Evolutionary conservation across 495 filamentous ascomycete species (phyloP).

Genomic region (Tuber melanosporum): DNA sequence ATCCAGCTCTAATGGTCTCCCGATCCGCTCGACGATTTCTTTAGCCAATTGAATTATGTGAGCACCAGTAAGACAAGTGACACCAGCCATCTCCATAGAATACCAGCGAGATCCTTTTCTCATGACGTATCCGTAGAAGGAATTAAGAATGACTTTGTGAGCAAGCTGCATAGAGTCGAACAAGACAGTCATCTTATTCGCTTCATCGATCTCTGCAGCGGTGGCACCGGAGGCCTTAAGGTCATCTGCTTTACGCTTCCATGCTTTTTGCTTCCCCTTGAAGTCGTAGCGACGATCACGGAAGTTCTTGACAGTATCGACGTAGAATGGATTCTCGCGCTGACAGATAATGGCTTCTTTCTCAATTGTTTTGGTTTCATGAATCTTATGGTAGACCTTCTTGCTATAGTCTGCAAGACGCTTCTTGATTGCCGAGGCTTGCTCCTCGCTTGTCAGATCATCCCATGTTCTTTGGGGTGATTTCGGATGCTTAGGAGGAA

Average conservation of each 20-base stretch:
- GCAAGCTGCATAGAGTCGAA: slow-evolving; percentile 95
- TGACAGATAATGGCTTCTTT: slow-evolving; percentile 98
- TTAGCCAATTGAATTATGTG: slow-evolving; percentile 97
- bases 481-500: slow-evolving; percentile 68
- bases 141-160: slow-evolving; percentile 98
- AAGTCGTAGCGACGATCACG: slow-evolving; percentile 95
- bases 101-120: slow-evolving; percentile 98
- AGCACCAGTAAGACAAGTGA: slow-evolving; percentile 93
- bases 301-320: slow-evolving; percentile 91
- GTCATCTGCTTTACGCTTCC: slow-evolving; percentile 90
- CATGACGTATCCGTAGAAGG: slow-evolving; percentile 99
- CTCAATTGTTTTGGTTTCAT: slow-evolving; percentile 86
- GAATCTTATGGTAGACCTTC: slow-evolving; percentile 99
- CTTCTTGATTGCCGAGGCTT: slow-evolving; percentile 74
- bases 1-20: slow-evolving; percentile 91
- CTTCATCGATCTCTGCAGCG: slow-evolving; percentile 73
- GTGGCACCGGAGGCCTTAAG: slow-evolving; percentile 75
- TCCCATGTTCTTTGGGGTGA: slow-evolving; percentile 66
- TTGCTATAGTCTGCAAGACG: slow-evolving; percentile 88
- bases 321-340: slow-evolving; percentile 97
- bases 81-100: slow-evolving; percentile 99
- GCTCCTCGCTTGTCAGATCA: slow-evolving; percentile 77
- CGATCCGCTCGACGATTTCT: slow-evolving; percentile 88
- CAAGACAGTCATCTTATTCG: slow-evolving; percentile 96
- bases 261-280: slow-evolving; percentile 95